These are phyloP conservation scores for Dictyostelium purpureum DNA, from an alignment of 78 protist genomes.

Conservation along the genomic window DNA sequence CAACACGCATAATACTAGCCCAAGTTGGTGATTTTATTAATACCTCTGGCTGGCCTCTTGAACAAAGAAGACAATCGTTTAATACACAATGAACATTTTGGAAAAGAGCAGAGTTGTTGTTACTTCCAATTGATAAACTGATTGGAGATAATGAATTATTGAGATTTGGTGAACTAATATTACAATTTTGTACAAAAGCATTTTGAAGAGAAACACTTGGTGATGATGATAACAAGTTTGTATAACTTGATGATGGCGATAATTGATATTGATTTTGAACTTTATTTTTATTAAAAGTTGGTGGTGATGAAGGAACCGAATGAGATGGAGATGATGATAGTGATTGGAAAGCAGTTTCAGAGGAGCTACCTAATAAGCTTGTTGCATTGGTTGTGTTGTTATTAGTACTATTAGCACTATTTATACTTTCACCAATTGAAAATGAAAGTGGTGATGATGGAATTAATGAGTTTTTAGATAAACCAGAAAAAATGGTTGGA, in stretches of 20 bases:
- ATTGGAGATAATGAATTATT: not conserved
- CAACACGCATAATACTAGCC: slow-evolving; percentile 74
- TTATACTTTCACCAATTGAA: too few species aligned
- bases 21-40: slow-evolving; percentile 61
- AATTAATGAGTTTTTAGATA: not conserved
- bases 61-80: slow-evolving; percentile 52
- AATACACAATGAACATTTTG: slow-evolving; percentile 1
- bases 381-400: not conserved
- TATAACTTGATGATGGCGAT: slow-evolving; percentile 4
- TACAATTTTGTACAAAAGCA: not conserved
- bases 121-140: not conserved
- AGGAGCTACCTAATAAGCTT: not conserved
- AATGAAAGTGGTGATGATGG: not conserved
- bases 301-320: slow-evolving; percentile 53
- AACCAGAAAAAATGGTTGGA: slow-evolving; percentile 6
- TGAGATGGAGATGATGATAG: slow-evolving; percentile 37
- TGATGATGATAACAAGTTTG: slow-evolving; percentile 8
- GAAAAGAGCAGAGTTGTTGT: not conserved
- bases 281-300: not conserved
- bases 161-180: not conserved
- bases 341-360: slow-evolving; percentile 13
- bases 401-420: too few species aligned
- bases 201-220: not conserved
- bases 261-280: not conserved
- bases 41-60: slow-evolving; percentile 69